Conservation (phyloP, 106 monocot genomes). For the Platanthera zijinensis region DNA sequence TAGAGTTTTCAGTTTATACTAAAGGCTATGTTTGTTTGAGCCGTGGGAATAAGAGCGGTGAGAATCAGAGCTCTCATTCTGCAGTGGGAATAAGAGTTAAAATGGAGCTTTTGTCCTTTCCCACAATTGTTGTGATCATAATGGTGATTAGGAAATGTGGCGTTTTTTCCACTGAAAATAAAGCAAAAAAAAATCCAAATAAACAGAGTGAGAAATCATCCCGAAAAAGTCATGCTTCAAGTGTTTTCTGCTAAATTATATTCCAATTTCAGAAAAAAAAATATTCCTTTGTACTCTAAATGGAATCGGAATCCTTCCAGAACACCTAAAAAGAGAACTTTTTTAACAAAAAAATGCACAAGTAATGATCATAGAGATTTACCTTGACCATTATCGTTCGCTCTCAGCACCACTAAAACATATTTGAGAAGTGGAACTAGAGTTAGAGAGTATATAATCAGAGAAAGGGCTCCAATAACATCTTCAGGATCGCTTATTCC, state of each 20-base stretch:
- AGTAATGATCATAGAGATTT: background rate
- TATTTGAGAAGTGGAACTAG: conserved; percentile 61
- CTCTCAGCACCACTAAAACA: conserved; percentile 52
- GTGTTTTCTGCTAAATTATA: background rate
- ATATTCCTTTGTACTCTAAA: background rate
- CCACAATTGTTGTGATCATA: too few species aligned
- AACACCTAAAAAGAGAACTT: background rate
- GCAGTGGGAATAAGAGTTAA: too few species aligned
- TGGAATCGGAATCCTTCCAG: background rate
- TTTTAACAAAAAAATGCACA: background rate
- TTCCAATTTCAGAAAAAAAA: background rate
- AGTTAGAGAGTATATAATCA: conserved; percentile 60
- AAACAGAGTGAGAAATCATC: background rate
- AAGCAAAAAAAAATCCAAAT: background rate
- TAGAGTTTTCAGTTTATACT: too few species aligned
- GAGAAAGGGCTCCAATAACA: conserved; percentile 61
- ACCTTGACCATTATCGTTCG: conserved; percentile 74
- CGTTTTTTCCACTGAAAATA: too few species aligned
- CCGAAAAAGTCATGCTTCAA: background rate
- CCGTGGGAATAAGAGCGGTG: too few species aligned
- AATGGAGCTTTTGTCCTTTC: too few species aligned
- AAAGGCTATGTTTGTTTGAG: too few species aligned
- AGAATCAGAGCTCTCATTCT: too few species aligned
- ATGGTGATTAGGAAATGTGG: too few species aligned
- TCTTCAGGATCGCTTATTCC: conserved; percentile 48